A percentile compares a stretch with the other conserved stretches of the same genome.
Conservation (phyloP, 805 yeast species). For the Kregervanrija fluxuum region DNA sequence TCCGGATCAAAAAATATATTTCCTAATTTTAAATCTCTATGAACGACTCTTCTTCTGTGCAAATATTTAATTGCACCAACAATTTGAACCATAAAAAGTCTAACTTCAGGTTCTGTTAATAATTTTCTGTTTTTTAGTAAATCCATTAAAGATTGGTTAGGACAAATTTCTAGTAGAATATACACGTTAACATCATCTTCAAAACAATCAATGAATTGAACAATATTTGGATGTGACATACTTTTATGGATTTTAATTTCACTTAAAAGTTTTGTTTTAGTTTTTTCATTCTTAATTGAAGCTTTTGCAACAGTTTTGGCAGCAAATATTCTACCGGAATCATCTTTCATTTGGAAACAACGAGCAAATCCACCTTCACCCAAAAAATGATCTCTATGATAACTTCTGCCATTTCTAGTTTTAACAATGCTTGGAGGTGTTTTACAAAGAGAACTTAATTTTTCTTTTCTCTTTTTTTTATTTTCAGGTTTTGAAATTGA, state of each 20-base stretch:
- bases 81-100: slow-evolving; percentile 84
- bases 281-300: slow-evolving; percentile 84
- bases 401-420: slow-evolving; percentile 80
- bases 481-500: slow-evolving; percentile 27
- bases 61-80: slow-evolving; percentile 91
- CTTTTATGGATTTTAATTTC: slow-evolving; percentile 94
- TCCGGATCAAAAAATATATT: slow-evolving; percentile 90
- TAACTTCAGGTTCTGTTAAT: slow-evolving; percentile 87
- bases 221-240: slow-evolving; percentile 83
- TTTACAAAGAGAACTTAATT: slow-evolving; percentile 82
- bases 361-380: slow-evolving; percentile 99
- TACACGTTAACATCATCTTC: slow-evolving; percentile 95
- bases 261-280: slow-evolving; percentile 75
- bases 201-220: slow-evolving; percentile 90
- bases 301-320: slow-evolving; percentile 98
- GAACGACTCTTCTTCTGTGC: slow-evolving; percentile 88
- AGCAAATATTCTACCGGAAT: slow-evolving; percentile 79
- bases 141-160: slow-evolving; percentile 92
- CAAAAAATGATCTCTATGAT: slow-evolving; percentile 79
- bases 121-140: slow-evolving; percentile 74
- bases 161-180: slow-evolving; percentile 88
- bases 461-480: slow-evolving; percentile 73
- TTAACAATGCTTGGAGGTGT: slow-evolving; percentile 94
- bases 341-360: slow-evolving; percentile 94
- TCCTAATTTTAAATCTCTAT: slow-evolving; percentile 92